Evolutionary conservation across 345 rosid species (phyloP).

Genomic region (Citrus inodora): DNA sequence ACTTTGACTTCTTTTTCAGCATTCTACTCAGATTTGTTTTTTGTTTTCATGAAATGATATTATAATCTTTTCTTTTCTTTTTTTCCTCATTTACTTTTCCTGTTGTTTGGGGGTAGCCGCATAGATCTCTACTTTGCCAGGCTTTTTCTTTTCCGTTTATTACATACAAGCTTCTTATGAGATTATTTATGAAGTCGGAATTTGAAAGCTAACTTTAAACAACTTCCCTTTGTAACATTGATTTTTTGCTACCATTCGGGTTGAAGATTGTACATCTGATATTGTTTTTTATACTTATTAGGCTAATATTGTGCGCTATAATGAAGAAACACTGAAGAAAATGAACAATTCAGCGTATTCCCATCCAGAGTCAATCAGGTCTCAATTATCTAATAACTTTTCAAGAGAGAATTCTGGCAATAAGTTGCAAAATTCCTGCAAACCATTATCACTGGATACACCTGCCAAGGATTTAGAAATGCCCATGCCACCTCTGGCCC

Average conservation of each 20-base stretch:
- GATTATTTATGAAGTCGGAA: neutral
- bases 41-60: neutral
- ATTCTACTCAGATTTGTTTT: neutral
- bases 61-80: no score
- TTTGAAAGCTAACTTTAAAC: neutral
- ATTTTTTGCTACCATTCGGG: neutral
- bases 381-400: constrained; percentile 41
- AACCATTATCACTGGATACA: constrained; percentile 34
- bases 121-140: neutral
- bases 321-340: constrained; percentile 66
- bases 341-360: constrained; percentile 35
- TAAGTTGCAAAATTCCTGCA: constrained; percentile 25
- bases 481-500: constrained; percentile 90
- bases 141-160: neutral
- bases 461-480: constrained; percentile 64
- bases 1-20: neutral
- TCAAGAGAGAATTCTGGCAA: constrained; percentile 25
- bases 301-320: constrained; percentile 77
- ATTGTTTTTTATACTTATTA: constrained; percentile 19
- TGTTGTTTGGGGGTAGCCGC: neutral
- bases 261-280: constrained; percentile 7
- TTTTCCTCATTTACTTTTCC: neutral
- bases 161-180: neutral
- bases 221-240: neutral
- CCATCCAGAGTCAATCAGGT: constrained; percentile 43